Percentiles rank a stretch among this genome's conserved stretches.
These are phyloP conservation scores for Saccharomyces hybrid DNA, from an alignment of 1,139 yeast genomes.

Conservation along the genomic window DNA sequence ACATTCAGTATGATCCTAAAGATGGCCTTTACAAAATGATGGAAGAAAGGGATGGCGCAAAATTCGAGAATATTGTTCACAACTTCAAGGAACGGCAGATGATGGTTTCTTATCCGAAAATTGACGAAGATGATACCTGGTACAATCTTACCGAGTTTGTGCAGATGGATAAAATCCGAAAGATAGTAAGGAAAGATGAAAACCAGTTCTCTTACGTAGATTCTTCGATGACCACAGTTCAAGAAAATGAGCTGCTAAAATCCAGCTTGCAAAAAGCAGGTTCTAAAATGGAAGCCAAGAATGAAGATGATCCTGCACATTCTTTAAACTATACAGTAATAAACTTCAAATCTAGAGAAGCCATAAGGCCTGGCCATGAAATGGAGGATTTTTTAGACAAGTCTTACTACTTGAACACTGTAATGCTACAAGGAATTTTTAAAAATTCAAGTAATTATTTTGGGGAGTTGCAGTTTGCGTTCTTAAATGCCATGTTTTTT, in stretches of 20 bases:
- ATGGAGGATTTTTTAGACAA: conserved; percentile 39
- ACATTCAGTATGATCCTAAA: conserved; percentile 12
- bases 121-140: conserved; percentile 22
- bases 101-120: conserved; percentile 20
- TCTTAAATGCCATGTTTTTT: conserved; percentile 32
- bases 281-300: conserved; percentile 16
- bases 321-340: conserved; percentile 32
- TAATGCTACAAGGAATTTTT: conserved; percentile 20
- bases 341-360: conserved; percentile 32
- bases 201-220: conserved; percentile 20
- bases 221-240: conserved; percentile 35
- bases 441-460: conserved; percentile 25
- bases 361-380: conserved; percentile 31
- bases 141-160: conserved; percentile 12
- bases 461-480: conserved; percentile 39
- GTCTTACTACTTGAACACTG: conserved; percentile 35
- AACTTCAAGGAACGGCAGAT: conserved; percentile 8
- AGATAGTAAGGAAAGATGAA: background rate
- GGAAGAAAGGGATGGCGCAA: conserved; percentile 9
- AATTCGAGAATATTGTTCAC: conserved; percentile 10
- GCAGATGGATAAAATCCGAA: conserved; percentile 14
- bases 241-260: conserved; percentile 34
- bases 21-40: conserved; percentile 4
- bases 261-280: conserved; percentile 25
- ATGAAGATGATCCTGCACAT: conserved; percentile 24